phyloP scores from a whole-genome alignment of 179 eudicot genomes.

The Beta corolliflora region DNA sequence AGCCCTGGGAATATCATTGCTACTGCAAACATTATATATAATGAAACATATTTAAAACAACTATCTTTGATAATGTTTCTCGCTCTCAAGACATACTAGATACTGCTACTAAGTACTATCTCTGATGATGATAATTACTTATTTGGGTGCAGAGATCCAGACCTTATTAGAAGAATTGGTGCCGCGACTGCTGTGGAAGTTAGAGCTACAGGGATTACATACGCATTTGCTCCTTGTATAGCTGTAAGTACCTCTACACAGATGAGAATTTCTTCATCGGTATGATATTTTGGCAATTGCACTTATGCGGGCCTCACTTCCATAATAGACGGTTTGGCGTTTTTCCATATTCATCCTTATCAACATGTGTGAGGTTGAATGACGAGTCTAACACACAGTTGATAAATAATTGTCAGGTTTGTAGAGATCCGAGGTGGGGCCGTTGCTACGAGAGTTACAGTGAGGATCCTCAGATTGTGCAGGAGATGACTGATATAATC shows the following conservation, averaged over 20 bases:
- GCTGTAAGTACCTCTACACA: conserved; percentile 46
- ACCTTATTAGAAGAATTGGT: conserved; percentile 56
- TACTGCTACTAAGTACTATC: no score
- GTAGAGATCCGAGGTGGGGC: conserved; percentile 90
- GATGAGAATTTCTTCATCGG: no score
- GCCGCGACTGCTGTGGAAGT: conserved; percentile 81
- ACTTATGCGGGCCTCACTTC: no score
- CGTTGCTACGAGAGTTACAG: conserved; percentile 79
- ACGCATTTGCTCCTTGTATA: conserved; percentile 70
- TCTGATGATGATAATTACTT: background rate
- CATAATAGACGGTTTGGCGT: no score
- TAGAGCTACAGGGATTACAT: conserved; percentile 71
- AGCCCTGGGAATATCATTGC: no score
- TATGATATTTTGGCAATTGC: no score
- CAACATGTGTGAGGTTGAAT: background rate
- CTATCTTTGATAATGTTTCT: no score
- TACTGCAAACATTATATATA: no score
- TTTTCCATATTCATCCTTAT: no score
- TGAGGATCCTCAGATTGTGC: conserved; percentile 68
- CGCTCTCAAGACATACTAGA: no score
- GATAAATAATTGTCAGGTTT: conserved; percentile 42
- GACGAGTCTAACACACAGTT: background rate
- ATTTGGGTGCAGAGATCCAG: conserved; percentile 48
- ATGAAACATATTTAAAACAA: no score
- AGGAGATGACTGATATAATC: conserved; percentile 66